phyloP scores from a whole-genome alignment of 768 basidiomycete genomes.

The Tephrocybe sp. region DNA sequence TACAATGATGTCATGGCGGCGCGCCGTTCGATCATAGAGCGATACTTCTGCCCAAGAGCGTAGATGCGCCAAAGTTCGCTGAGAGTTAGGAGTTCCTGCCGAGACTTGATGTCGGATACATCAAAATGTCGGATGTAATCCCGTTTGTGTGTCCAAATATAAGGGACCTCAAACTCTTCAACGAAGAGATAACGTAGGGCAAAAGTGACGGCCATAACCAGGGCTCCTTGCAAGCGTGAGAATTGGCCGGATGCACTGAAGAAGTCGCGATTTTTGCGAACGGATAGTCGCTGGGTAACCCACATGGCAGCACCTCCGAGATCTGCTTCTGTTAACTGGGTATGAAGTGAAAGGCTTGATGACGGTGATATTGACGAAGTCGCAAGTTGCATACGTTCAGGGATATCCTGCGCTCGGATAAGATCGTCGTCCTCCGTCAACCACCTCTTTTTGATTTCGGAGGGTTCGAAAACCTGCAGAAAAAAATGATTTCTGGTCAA shows the following conservation, averaged over 20 bases:
- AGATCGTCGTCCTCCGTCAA: constrained; percentile 93
- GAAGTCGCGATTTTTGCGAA: constrained; percentile 68
- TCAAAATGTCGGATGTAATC: constrained; percentile 90
- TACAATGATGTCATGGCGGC: constrained; percentile 64
- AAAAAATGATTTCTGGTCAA: constrained; percentile 7
- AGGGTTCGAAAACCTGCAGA: constrained; percentile 91
- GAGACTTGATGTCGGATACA: constrained; percentile 56
- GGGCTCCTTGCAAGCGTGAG: constrained; percentile 57
- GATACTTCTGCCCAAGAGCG: constrained; percentile 84
- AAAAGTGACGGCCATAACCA: constrained; percentile 78
- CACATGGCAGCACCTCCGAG: constrained; percentile 82
- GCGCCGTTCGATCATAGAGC: constrained; percentile 79
- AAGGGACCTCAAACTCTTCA: constrained; percentile 90
- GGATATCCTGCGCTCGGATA: constrained; percentile 87
- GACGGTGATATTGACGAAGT: constrained; percentile 78
- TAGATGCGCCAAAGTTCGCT: constrained; percentile 92
- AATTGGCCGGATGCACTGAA: constrained; percentile 65
- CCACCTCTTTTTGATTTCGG: constrained; percentile 87
- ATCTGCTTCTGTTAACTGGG: constrained; percentile 69
- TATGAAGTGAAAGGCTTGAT: constrained; percentile 59
- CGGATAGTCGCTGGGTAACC: constrained; percentile 81
- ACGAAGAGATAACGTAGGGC: constrained; percentile 83
- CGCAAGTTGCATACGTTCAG: constrained; percentile 93
- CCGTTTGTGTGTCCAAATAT: constrained; percentile 90
- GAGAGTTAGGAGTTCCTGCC: constrained; percentile 69